Base-by-base conservation (phyloP, 2,329 filamentous ascomycete species). In the Rhinocladiella similis region DNA sequence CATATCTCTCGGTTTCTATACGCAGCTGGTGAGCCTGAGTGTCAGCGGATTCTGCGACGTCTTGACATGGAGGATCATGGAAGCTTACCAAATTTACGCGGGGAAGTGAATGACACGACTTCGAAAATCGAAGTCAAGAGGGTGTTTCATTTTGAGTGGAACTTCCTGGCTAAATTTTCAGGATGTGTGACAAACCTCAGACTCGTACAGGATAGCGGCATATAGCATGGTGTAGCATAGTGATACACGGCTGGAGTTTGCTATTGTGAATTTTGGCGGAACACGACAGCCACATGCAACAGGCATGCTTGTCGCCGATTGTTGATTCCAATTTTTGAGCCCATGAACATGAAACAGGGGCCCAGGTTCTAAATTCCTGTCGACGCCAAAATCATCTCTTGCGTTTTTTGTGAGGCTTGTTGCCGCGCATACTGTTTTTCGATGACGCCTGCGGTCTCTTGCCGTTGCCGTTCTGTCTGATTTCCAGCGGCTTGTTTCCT, bases 371-470 rank as follows among this genome's bases (percentile, higher is more conserved):
- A 5, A 25, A 12, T 33, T 33, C 29, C 10, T 12, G 22, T 4
- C 4, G 7, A 10, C 38, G 13, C 47, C 33, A n/a, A 27, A 20
- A 42, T 49, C 49, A 46, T 22, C 50, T 58, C 56, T 54, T 58
- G 2, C 51, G 38, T 43, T 47, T 61, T 38, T 57, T 59, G 42
- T 27, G 50, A 20, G 50, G 38, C 12, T 27, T 45, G 9, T 36
- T 47, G n/a, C 46, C 54, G 16, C 35, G 46, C 48, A 35, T 38
- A 9, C 38, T 39, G 18, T 25, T 47, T 6, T 29, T 51, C 14
- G 51, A 18, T 22, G 47, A 43, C 7, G 43, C 29, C 9, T 50
- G 38, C 4, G 47, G 35, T 43, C 56, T 53, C 47, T 61, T 59
- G 20, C 38, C 47, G 22, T 41, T 50, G 20, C 35, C 38, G 16